Evolutionary conservation across 1,139 yeast genomes (phyloP).

Genomic region (Yamadazyma oceani): DNA sequence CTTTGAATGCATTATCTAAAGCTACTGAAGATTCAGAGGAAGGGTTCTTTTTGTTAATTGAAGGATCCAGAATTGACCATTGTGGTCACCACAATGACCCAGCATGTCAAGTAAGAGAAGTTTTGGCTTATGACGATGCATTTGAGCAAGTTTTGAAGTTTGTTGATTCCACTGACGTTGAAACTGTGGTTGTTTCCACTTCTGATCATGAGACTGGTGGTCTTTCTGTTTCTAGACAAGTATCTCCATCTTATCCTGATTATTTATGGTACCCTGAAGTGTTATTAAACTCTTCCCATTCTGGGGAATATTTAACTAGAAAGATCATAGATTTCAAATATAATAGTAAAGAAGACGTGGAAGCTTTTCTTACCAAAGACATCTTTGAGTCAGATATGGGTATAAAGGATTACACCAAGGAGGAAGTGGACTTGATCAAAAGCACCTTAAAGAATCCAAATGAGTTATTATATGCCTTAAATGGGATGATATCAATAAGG

Average conservation of each 20-base stretch:
- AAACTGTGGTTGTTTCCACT: slow-evolving; percentile 73
- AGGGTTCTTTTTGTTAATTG: slow-evolving; percentile 80
- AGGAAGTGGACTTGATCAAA: slow-evolving; percentile 43
- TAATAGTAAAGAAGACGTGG: slow-evolving; percentile 26
- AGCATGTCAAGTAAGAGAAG: slow-evolving; percentile 67
- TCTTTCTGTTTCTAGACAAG: slow-evolving; percentile 69
- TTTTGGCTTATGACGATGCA: slow-evolving; percentile 66
- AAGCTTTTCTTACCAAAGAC: slow-evolving; percentile 36
- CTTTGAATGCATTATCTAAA: slow-evolving; percentile 59
- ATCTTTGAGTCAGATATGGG: slow-evolving; percentile 61
- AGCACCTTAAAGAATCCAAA: slow-evolving; percentile 31
- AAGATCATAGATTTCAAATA: slow-evolving; percentile 24
- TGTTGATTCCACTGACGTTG: slow-evolving; percentile 62
- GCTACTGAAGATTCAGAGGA: slow-evolving; percentile 68
- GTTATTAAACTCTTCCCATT: slow-evolving; percentile 61
- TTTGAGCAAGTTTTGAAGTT: slow-evolving; percentile 67
- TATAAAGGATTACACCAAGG: slow-evolving; percentile 49
- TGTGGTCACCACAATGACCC: slow-evolving; percentile 92
- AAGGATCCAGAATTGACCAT: slow-evolving; percentile 89
- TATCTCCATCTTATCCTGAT: slow-evolving; percentile 39
- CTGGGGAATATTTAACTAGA: slow-evolving; percentile 63
- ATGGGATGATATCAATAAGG: slow-evolving; percentile 63
- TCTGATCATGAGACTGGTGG: slow-evolving; percentile 96
- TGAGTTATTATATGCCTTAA: slow-evolving; percentile 34
- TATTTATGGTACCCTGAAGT: slow-evolving; percentile 73